phyloP scores from a whole-genome alignment of 768 basidiomycete genomes.

The Suillus clintonianus region DNA sequence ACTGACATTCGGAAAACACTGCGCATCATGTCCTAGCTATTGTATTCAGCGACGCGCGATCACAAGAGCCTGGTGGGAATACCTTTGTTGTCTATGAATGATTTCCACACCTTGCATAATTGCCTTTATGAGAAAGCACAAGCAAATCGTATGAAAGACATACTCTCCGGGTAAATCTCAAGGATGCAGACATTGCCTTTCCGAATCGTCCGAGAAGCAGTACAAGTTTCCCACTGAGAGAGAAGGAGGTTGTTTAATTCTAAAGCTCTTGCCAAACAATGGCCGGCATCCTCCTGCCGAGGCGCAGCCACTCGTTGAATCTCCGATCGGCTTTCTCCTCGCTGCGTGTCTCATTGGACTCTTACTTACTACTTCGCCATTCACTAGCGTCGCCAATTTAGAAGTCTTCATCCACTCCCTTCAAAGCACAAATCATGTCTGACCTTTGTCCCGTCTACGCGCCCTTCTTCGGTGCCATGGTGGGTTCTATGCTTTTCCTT shows the following conservation, averaged over 20 bases:
- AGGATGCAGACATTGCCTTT: constrained; percentile 59
- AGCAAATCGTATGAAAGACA: constrained; percentile 12
- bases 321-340: constrained; percentile 27
- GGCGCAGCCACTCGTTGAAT: constrained; percentile 14
- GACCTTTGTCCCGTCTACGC: constrained; percentile 93
- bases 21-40: constrained; percentile 69
- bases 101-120: constrained; percentile 70
- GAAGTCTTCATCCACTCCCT: constrained; percentile 4
- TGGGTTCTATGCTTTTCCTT: constrained; percentile 36
- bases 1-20: constrained; percentile 75
- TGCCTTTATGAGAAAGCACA: constrained; percentile 5
- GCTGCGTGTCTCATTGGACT: constrained; percentile 10
- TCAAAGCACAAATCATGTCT: constrained; percentile 47
- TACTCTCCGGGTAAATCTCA: constrained; percentile 70
- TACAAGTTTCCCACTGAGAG: background rate
- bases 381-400: background rate
- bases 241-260: constrained; percentile 31
- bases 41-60: constrained; percentile 8
- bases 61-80: constrained; percentile 7
- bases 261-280: constrained; percentile 30
- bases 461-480: constrained; percentile 98
- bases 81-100: constrained; percentile 78
- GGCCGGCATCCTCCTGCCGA: background rate
- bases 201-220: background rate
- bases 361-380: constrained; percentile 2